Evolutionary conservation across 148 eudicot species (phyloP).

Genomic region (Selenicereus undatus): DNA sequence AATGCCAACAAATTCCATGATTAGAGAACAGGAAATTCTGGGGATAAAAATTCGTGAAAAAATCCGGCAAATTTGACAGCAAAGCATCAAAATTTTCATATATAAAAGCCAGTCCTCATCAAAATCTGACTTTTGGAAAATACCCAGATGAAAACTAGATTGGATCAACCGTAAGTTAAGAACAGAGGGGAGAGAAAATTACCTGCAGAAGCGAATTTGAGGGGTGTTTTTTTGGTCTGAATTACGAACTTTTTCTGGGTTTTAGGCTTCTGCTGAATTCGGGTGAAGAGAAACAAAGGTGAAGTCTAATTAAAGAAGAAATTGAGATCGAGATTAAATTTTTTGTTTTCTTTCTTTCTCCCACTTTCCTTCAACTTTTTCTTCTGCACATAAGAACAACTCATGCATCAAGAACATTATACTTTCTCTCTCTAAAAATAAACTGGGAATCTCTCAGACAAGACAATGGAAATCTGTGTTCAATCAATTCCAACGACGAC

Average conservation of each 20-base stretch:
- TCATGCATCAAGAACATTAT: not conserved
- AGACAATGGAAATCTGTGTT: not conserved
- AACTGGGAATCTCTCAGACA: not conserved
- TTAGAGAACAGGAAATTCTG: not conserved
- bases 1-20: not conserved
- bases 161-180: not conserved
- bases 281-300: not conserved
- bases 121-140: not conserved
- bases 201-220: not conserved
- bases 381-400: not conserved
- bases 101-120: not conserved
- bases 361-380: constrained; percentile 16
- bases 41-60: not conserved
- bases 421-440: constrained; percentile 2
- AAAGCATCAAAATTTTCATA: not conserved
- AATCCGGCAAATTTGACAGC: not conserved
- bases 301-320: not conserved
- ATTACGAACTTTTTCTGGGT: not conserved
- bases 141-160: not conserved
- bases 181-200: not conserved
- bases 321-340: too few relatives aligned
- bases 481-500: not conserved
- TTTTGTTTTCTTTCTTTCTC: constrained; percentile 7
- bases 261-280: not conserved
- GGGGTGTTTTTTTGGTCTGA: not conserved